Evolutionary conservation across 2,329 filamentous ascomycete species (phyloP).

Genomic region (Curvularia spicifera): DNA sequence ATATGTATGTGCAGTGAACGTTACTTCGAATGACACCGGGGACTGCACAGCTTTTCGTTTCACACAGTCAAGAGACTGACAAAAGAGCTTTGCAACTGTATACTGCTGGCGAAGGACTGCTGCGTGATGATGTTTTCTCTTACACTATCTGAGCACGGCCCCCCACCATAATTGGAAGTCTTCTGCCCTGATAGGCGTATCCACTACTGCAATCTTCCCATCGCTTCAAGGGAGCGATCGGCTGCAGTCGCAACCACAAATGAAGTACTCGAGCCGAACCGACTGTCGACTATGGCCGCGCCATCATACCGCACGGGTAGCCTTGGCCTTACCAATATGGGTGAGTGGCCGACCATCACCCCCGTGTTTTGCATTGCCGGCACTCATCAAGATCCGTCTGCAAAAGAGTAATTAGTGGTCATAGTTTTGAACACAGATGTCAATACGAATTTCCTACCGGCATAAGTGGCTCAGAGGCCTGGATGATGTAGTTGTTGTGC

Average conservation of each 20-base stretch:
- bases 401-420: not conserved
- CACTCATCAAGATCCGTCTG: constrained; percentile 4
- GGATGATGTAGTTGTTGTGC: constrained; percentile 15
- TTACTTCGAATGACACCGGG: not conserved
- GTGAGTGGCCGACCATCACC: not conserved
- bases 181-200: not conserved
- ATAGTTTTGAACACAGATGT: not conserved
- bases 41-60: not conserved
- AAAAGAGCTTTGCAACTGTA: not conserved
- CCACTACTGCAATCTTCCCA: not conserved
- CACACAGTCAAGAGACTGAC: not conserved
- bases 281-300: not conserved
- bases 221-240: not conserved
- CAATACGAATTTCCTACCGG: not conserved
- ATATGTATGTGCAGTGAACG: not conserved
- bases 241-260: not conserved
- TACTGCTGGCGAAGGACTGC: not conserved
- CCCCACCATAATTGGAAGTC: not conserved
- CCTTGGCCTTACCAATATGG: not conserved
- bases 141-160: not conserved
- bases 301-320: not conserved
- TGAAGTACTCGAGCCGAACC: not conserved
- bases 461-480: constrained; percentile 1
- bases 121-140: not conserved
- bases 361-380: not conserved